Conservation (phyloP, 768 basidiomycete species). For the Auriscalpium vulgare region DNA sequence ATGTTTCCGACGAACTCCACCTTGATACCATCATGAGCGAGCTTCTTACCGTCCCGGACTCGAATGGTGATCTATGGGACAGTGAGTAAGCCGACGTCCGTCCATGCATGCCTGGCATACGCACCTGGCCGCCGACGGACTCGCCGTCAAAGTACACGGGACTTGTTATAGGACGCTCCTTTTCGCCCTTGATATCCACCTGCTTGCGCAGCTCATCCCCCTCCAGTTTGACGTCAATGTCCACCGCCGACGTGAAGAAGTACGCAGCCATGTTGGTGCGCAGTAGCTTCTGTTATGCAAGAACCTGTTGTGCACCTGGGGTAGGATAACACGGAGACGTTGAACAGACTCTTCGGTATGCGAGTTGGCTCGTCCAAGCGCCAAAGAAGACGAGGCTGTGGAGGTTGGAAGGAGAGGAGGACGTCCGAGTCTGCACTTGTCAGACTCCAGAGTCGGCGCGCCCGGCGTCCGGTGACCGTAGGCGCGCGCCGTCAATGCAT, state of each 20-base stretch:
- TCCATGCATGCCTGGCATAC: constrained; percentile 4
- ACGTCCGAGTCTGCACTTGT: too few species aligned
- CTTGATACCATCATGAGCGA: constrained; percentile 88
- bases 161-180: constrained; percentile 77
- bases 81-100: neutral
- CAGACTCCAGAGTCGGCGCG: too few species aligned
- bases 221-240: constrained; percentile 83
- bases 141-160: constrained; percentile 97
- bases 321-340: too few species aligned
- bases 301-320: too few species aligned
- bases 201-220: constrained; percentile 84
- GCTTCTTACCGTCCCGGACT: constrained; percentile 81
- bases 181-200: constrained; percentile 84
- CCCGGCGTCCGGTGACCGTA: too few species aligned
- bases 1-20: constrained; percentile 97
- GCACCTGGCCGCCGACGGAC: constrained; percentile 79
- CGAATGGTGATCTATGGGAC: constrained; percentile 65
- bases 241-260: constrained; percentile 88
- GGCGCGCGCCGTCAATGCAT: too few species aligned
- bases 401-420: too few species aligned
- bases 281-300: neutral
- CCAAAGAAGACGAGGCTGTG: too few species aligned
- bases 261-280: constrained; percentile 62
- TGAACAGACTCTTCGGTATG: too few species aligned
- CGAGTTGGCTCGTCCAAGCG: too few species aligned